These are phyloP conservation scores for Mycosphaerella sp. DNA, from an alignment of 2,329 filamentous ascomycete genomes.

Conservation along the genomic window DNA sequence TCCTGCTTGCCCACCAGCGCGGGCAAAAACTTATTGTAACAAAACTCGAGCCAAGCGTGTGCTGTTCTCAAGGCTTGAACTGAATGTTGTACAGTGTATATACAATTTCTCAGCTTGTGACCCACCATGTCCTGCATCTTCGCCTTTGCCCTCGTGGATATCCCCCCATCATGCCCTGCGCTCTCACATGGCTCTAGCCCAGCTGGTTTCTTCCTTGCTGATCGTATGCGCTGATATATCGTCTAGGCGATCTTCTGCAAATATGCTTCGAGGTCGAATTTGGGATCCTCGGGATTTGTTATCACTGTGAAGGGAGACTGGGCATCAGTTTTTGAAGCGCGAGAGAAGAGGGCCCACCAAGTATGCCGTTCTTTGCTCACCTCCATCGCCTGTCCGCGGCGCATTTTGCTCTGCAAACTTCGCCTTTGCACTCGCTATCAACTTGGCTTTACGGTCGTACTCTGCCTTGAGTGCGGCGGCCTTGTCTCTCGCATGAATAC, in stretches of 20 bases:
- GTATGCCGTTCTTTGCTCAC: constrained; percentile 13
- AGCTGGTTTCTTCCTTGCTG: background rate
- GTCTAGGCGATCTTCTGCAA: constrained; percentile 53
- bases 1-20: too few relatives aligned
- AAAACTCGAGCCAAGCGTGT: background rate
- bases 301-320: constrained; percentile 47
- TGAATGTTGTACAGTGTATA: constrained; percentile 9
- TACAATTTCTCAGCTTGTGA: constrained; percentile 2
- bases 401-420: constrained; percentile 76
- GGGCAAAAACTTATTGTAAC: too few relatives aligned
- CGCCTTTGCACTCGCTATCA: constrained; percentile 89
- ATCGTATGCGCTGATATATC: background rate
- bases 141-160: background rate
- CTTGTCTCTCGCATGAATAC: constrained; percentile 66
- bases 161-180: background rate
- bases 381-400: constrained; percentile 40
- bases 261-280: constrained; percentile 88
- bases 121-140: background rate
- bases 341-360: background rate
- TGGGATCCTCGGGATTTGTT: constrained; percentile 73
- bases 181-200: background rate
- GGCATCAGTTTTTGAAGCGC: constrained; percentile 8
- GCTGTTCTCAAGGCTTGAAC: background rate
- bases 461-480: constrained; percentile 66
- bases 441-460: constrained; percentile 81